Evolutionary conservation across 106 monocot species (phyloP).

Genomic region (Cymbidium sinense): DNA sequence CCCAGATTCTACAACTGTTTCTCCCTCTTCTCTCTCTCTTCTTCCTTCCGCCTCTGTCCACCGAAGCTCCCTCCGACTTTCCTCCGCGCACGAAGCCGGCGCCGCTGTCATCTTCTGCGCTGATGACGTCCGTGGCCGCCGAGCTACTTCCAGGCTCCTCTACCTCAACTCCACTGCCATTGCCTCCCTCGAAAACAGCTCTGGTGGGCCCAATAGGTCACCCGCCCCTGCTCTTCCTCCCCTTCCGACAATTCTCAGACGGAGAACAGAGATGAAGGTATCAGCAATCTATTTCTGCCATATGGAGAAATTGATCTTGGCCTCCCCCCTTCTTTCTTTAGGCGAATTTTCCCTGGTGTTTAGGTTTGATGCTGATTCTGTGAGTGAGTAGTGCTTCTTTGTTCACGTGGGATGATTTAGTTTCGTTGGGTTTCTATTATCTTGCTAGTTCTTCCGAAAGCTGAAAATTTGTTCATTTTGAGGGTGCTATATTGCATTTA

Average conservation of each 20-base stretch:
- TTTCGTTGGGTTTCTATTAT: too few relatives aligned
- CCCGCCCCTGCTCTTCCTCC: conserved; percentile 10
- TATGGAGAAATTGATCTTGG: too few relatives aligned
- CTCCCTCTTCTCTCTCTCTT: conserved; percentile 14
- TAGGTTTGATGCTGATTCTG: too few relatives aligned
- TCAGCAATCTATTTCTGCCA: neutral
- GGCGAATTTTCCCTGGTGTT: too few relatives aligned
- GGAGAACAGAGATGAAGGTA: conserved; percentile 21
- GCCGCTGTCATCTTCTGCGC: neutral
- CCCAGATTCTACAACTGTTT: conserved; percentile 31
- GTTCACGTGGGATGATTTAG: too few relatives aligned
- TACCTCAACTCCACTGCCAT: conserved; percentile 23
- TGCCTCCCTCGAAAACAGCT: conserved; percentile 19
- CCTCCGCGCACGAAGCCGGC: conserved; percentile 19
- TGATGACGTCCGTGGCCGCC: neutral
- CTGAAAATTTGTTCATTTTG: too few relatives aligned
- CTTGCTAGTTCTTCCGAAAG: too few relatives aligned
- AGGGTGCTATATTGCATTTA: too few relatives aligned
- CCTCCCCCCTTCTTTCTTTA: neutral
- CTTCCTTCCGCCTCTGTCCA: neutral
- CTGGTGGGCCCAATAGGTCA: conserved; percentile 18
- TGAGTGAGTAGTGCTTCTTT: too few relatives aligned
- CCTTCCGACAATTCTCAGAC: neutral
- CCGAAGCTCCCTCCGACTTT: conserved; percentile 7
- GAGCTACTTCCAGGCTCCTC: conserved; percentile 14